Evolutionary conservation across 148 eudicot genomes (phyloP), one percentile per base, ranked within the genome.

Genomic region (Euryodendron excelsum): DNA sequence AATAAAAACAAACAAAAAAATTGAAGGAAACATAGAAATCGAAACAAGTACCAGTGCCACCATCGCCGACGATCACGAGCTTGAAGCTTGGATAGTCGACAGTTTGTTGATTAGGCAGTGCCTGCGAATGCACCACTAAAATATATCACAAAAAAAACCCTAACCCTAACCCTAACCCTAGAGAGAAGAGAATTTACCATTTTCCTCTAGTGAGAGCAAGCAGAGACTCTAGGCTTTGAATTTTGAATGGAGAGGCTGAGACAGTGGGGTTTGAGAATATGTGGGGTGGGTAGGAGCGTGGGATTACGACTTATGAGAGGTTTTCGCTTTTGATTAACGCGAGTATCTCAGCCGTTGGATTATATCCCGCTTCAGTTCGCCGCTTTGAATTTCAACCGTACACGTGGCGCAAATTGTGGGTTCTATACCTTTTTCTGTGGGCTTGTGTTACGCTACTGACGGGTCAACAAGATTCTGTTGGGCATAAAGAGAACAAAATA

Each of bases 31-130:
- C 18, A 18, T n/a, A 67, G 10, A 67, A 34, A 33, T 2, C 14
- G 3, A 11, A 68, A 41, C 20, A 67, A 68, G 18, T 68, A 68
- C 72, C 72, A 39, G 72, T 68, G 52, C 72, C 72, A 3, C 72
- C 72, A 41, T 68, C 72, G 33, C 72, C 72, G 52, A 68, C 72
- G 53, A 68, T 68, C 52, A 68, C 72, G 47, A 68, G 72, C 52
- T 68, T 68, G 72, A 68, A 68, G 72, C 72, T 68, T 14, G 72
- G 72, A 44, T 44, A 68, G 4, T 68, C 17, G 31, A 68, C 72
- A 68, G 72, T 68, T 68, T 25, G 31, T 44, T 68, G 72, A 68
- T 68, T 68, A 0, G 33, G 72, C 30, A 68, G 72, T 47, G 72
- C 72, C 72, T 68, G 52, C 53, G 31, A 4, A 23, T 15, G 28